Conservation (phyloP, 768 basidiomycete species). For the Hypholoma fasciculare region DNA sequence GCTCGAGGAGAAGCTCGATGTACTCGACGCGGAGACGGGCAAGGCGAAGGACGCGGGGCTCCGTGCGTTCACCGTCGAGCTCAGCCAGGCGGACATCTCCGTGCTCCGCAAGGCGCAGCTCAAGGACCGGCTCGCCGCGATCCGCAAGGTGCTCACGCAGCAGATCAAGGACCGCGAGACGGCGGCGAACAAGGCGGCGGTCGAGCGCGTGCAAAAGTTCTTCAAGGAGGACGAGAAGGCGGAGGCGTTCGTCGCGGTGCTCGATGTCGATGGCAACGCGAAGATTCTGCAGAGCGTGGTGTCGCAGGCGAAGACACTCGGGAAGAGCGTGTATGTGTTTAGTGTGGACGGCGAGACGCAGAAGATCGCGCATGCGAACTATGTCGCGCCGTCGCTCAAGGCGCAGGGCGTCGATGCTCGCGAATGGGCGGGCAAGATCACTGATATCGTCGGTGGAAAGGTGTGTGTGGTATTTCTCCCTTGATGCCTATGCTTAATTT, state of each 20-base stretch:
- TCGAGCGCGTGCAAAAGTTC: constrained; percentile 66
- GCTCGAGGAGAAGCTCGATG: constrained; percentile 62
- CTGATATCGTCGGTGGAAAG: constrained; percentile 87
- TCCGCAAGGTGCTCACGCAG: constrained; percentile 85
- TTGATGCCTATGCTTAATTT: background rate
- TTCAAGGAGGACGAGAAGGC: constrained; percentile 79
- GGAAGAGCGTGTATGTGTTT: constrained; percentile 88
- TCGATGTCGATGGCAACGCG: constrained; percentile 82
- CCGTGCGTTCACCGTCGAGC: constrained; percentile 79
- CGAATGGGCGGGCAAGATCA: constrained; percentile 81
- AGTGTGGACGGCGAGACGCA: constrained; percentile 66
- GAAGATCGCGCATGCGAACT: constrained; percentile 89
- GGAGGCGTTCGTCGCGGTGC: constrained; percentile 63
- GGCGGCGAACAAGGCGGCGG: constrained; percentile 78
- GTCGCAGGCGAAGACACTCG: constrained; percentile 75
- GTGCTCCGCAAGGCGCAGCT: constrained; percentile 79
- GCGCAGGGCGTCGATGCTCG: constrained; percentile 78
- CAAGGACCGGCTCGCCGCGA: constrained; percentile 65
- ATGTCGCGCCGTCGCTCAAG: constrained; percentile 59
- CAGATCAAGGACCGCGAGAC: constrained; percentile 81
- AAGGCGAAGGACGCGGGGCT: constrained; percentile 87
- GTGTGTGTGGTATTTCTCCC: constrained; percentile 34
- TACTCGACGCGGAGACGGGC: constrained; percentile 58
- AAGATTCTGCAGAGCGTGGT: constrained; percentile 85
- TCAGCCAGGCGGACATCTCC: constrained; percentile 88